Evolutionary conservation across 2,329 filamentous ascomycete species (phyloP), one percentile per base, ranked within the genome.

Genomic region (Zopfia rhizophila): DNA sequence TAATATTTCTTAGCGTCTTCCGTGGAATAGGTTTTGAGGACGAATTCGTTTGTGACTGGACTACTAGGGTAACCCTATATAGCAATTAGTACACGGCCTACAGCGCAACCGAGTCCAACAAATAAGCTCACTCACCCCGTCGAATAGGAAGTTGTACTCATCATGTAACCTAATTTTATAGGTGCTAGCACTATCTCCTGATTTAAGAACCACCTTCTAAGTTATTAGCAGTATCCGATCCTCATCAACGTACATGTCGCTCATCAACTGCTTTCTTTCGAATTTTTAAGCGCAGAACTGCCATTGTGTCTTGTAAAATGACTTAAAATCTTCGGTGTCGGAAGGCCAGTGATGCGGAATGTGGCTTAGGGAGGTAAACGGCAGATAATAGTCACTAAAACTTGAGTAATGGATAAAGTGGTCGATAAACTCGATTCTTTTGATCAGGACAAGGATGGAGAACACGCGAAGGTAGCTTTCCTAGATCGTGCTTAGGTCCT

Each of bases 301-400:
- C 55, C 56, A 61, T 38, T 61, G 58, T 2, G 23, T 31, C 4
- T 55, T 4, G 23, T 19, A 33, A 25, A 63, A 63, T 1, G 32
- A 11, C 0, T 40, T 7, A 31, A 56, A 43, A 18, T 41, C 2
- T 2, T 14, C 7, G 14, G 19, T 45, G 3, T 30, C 12, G 0
- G 18, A 21, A 3, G 45, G 41, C 47, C 46, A 58, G 16, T 38
- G 14, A 1, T 30, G 16, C 28, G 19, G 29, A 1, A 10, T 17
- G 3, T 11, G 33, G 29, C 22, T 25, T 14, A n/a, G 17, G 11
- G 25, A 12, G 1, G 24, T 17, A 24, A 61, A 58, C 1, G 60
- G 60, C 1, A 63, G 39, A 11, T 33, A 28, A 0, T 10, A 3
- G 16, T 63, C 60, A 11, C 17, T 13, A 16, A 60, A 28, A 12